Percentiles rank a stretch among this genome's conserved stretches.
Evolutionary conservation across 2,329 filamentous ascomycete species (phyloP).

Genomic region (Clarireedia monteithiana): DNA sequence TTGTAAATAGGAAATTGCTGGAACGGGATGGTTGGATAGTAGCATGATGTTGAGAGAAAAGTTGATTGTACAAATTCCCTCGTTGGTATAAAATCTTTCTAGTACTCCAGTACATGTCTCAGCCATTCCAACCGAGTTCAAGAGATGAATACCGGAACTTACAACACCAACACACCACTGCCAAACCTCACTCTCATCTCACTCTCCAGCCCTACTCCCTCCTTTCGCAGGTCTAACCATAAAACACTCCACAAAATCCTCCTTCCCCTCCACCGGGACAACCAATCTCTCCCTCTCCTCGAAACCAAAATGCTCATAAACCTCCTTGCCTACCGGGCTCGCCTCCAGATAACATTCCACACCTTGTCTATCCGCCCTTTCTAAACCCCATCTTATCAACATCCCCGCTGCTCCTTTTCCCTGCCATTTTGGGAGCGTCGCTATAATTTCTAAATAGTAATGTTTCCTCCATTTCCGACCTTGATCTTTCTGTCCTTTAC

Average conservation of each 20-base stretch:
- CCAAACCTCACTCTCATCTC: no score
- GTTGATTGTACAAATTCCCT: no score
- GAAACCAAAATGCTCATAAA: slow-evolving; percentile 45
- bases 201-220: rapidly evolving
- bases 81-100: no score
- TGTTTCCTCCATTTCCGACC: slow-evolving; percentile 30
- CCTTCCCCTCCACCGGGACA: slow-evolving; percentile 31
- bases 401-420: slow-evolving; percentile 38
- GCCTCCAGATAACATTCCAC: slow-evolving; percentile 43
- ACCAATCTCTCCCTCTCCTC: slow-evolving; percentile 32
- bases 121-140: no score
- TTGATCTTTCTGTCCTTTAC: no score
- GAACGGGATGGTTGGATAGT: no score
- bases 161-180: no score
- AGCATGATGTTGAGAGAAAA: no score
- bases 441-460: slow-evolving; percentile 42
- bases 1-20: background rate
- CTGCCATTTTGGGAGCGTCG: slow-evolving; percentile 36
- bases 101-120: no score
- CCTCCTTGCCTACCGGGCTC: slow-evolving; percentile 37
- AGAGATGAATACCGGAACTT: no score
- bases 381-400: slow-evolving; percentile 41
- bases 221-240: slow-evolving; percentile 17
- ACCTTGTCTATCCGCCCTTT: slow-evolving; percentile 36
- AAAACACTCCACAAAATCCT: slow-evolving; percentile 26